Percentiles rank a stretch among this genome's conserved stretches.
Evolutionary conservation across 106 monocot genomes (phyloP).

Genomic region (Dioscorea dumetorum): DNA sequence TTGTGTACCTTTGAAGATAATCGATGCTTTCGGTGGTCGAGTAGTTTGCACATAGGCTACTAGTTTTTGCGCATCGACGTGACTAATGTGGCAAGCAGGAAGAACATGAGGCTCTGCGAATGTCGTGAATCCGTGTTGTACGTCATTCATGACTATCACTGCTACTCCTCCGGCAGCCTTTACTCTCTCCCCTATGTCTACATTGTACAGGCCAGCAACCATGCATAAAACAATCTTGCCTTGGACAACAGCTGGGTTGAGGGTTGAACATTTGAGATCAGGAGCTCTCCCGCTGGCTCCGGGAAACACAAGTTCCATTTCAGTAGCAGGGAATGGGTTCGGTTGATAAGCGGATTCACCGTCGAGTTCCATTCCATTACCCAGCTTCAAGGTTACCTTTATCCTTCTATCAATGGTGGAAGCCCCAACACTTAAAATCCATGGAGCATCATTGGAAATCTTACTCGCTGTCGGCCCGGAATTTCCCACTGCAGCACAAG

Average conservation of each 20-base stretch:
- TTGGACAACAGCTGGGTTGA: constrained; percentile 1
- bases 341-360: constrained; percentile 13
- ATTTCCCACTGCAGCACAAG: not conserved
- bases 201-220: not conserved
- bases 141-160: not conserved
- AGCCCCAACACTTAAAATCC: constrained; percentile 14
- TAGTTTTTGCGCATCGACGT: not conserved
- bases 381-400: constrained; percentile 4
- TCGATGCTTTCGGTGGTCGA: not conserved
- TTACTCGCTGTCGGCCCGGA: not conserved
- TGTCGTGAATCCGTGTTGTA: not conserved
- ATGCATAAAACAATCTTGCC: constrained; percentile 2
- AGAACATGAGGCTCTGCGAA: not conserved
- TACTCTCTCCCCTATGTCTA: not conserved
- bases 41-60: not conserved
- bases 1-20: not conserved
- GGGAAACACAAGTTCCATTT: not conserved
- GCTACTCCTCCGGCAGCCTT: constrained; percentile 1
- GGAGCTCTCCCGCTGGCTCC: not conserved
- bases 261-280: not conserved
- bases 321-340: not conserved
- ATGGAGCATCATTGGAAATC: constrained; percentile 10
- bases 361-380: constrained; percentile 8
- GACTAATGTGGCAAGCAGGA: not conserved
- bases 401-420: not conserved